Base-by-base conservation (phyloP, 1,139 yeast genomes). In the Entelexis sorbosivorans region DNA sequence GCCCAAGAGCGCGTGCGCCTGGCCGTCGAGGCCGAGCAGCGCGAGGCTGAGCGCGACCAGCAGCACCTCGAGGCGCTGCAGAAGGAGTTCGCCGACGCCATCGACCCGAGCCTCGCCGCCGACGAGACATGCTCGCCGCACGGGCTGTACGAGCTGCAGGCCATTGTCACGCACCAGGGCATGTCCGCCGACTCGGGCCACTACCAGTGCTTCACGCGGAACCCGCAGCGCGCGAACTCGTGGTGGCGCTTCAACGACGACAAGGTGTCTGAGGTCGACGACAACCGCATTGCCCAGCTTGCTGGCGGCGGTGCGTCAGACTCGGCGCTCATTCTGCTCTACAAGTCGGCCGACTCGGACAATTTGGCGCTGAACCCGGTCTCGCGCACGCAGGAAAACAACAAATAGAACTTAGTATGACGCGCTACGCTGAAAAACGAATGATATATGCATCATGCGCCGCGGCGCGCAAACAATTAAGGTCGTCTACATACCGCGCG, bases 291-390 rank as follows among this genome's bases (percentile, higher is more conserved):
- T 56, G 96, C 87, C 64, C 69, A 77, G 51, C 74, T 93, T 58
- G 85, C 96, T 9, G 99, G 98, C 45, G 99, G 99, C 49, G 96
- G 98, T 56, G 98, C 93, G 70, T 81, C 95, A 61, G 98, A 91
- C 68, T 81, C 94, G 62, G 98, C 98, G 1, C 77, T 91, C 68
- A 81, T 93, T 56, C 74, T 89, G 59, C 69, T 91, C 51, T 91
- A 91, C 72, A 82, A 82, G 64, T 94, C 87, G 4, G 77, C 47
- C n/a, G 22, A 32, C n/a, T 19, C 45, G 29, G 36, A 42, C 28
- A 9, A 26, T 2, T 20, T 42, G 14, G 29, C 22, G 14, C n/a
- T 32, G 31, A 32, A 42, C 19, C 45, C 45, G 35, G 14, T n/a
- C 22, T 8, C 45, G 36, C 45, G 36, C 29, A 32, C 45, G 7